Evolutionary conservation across 495 filamentous ascomycete genomes (phyloP), one percentile per base, ranked within the genome.

Genomic region (Aspergillus sparsus): DNA sequence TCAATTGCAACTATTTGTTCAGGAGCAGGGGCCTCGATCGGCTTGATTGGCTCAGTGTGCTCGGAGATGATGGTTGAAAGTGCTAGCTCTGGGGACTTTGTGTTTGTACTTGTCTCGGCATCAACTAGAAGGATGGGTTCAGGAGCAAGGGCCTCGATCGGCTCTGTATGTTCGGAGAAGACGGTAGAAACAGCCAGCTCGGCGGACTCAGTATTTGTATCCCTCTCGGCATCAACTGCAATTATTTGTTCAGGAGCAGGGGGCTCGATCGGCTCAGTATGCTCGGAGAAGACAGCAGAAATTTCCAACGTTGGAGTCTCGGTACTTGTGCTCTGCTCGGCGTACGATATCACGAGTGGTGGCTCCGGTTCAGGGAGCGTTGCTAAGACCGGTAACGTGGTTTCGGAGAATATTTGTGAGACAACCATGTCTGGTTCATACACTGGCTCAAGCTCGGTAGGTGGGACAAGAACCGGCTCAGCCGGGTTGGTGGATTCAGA

Each of bases 261-360:
- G 21, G 21, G 1, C 21, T 27, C 3, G 21, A 27, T 27, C 21
- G 21, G 21, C 21, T 27, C 21, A 5, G 57, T 63, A 21, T 63
- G 44, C 42, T 57, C 36, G 6, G 52, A 60, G 31, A 45, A 60
- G 21, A 63, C 49, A 1, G 39, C 46, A 10, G 83, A 82, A 36
- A 85, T 62, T 34, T 72, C 73, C 11, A 82, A 59, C 27, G 61
- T 49, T 4, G 53, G 53, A 1, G 61, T 45, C 9, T 65, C 63
- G 0, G 63, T 65, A n/a, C 47, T 62, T 11, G 59, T 65, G n/a
- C 55, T 59, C 18, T 58, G 63, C n/a, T 65, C 63, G 10, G 58
- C 33, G 18, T 59, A 37, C 3, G 58, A 55, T 8, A 59, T n/a
- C 42, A 70, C 70, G 8, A 80, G 65, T 44, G 68, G 63, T 4